A percentile compares a stretch with the other conserved stretches of the same genome.
These are phyloP conservation scores for Globisporangium nodosum DNA, from an alignment of 352 stramenopile genomes.

Conservation along the genomic window DNA sequence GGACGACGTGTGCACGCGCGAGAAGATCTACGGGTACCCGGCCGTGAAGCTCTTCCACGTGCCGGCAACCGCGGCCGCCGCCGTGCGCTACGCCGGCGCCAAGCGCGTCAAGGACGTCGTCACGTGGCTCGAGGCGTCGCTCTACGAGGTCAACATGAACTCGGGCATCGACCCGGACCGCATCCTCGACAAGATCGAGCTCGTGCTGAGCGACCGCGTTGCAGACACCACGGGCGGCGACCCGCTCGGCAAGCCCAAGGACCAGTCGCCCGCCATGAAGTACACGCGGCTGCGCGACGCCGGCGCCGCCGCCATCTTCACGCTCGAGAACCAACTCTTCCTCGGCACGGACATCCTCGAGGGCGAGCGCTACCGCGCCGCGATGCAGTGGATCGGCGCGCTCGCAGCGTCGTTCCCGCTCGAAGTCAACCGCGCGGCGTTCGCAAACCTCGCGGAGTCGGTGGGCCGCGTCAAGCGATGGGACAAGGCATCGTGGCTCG, in stretches of 20 bases:
- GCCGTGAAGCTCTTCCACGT: slow-evolving; percentile 72
- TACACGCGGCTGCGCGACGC: slow-evolving; percentile 65
- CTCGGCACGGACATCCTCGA: slow-evolving; percentile 55
- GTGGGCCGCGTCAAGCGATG: slow-evolving; percentile 42
- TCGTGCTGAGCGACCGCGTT: slow-evolving; percentile 37
- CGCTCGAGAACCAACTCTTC: slow-evolving; percentile 72
- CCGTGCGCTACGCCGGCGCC: slow-evolving; percentile 12
- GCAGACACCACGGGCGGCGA: slow-evolving; percentile 15
- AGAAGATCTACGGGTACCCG: slow-evolving; percentile 63
- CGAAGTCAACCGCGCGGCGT: slow-evolving; percentile 47
- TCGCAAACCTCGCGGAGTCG: slow-evolving; percentile 30
- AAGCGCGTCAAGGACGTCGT: slow-evolving; percentile 44
- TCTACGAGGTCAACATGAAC: slow-evolving; percentile 46
- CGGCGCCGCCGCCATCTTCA: slow-evolving; percentile 56
- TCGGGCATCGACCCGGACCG: slow-evolving; percentile 46
- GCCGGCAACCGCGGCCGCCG: slow-evolving; percentile 23
- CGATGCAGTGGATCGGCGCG: slow-evolving; percentile 58
- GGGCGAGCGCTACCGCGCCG: slow-evolving; percentile 54
- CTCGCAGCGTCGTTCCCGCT: slow-evolving; percentile 59
- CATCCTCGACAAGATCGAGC: slow-evolving; percentile 36
- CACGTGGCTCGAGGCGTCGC: slow-evolving; percentile 52
- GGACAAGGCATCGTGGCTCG: slow-evolving; percentile 50
- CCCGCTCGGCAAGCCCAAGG: slow-evolving; percentile 19
- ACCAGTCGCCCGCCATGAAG: slow-evolving; percentile 56
- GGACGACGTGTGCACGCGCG: slow-evolving; percentile 44